Evolutionary conservation across 768 basidiomycete species (phyloP), one percentile per base, ranked within the genome.

Genomic region (Kondoa subrosea): DNA sequence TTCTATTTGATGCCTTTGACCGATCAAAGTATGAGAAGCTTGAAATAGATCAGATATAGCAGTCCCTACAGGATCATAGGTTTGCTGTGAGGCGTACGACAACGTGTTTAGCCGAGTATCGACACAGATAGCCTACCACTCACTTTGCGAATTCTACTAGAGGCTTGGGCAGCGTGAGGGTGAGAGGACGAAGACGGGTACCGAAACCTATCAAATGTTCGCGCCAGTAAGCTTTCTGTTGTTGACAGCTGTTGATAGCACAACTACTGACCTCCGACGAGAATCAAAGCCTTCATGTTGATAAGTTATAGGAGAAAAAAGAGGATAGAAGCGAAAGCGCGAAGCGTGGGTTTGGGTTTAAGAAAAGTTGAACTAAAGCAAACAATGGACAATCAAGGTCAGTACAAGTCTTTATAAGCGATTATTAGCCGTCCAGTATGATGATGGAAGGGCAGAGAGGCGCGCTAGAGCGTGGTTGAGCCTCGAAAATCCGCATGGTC

Each of bases 151-250:
- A 73, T 73, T 79, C 78, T 67, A 80, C 79, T 57, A 80, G 70
- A 12, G 79, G 79, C 73, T 80, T 80, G 68, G 80, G 80, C 71
- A 79, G 78, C 56, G 80, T 79, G 74, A 79, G 76, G 4, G 78
- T 79, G 67, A 80, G 70, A 60, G 80, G 80, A 69, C 80, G 77
- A 27, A 80, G 78, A 64, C 80, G 77, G n/a, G 80, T 80, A 67
- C 80, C 80, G 77, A 80, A 80, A 72, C 77, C 76, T 77, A 71
- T 12, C 12, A 27, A 40, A 14, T 15, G 12, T 34, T n/a, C 57
- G 50, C 25, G 64, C 62, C 26, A n/a, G 56, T 34, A 27, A 30
- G 26, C 33, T 69, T 32, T 31, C 21, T 31, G 68, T 31, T 57
- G 30, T 25, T 40, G 66, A 14, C 59, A 12, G 26, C 29, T 56